Conservation (phyloP, 2,329 filamentous ascomycete genomes). For the Cercospora sp. region DNA sequence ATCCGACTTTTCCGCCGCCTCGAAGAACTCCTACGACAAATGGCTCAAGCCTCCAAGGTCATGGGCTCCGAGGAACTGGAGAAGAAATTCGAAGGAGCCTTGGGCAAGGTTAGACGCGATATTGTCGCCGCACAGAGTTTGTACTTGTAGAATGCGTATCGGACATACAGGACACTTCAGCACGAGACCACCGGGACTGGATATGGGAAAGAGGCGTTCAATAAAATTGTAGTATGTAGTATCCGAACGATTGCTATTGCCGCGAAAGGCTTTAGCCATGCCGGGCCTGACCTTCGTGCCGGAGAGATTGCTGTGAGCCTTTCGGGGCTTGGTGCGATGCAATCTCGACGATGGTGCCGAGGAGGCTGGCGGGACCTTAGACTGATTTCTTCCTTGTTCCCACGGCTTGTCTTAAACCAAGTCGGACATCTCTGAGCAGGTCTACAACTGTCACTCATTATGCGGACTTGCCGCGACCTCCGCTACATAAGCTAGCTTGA, state of each 20-base stretch:
- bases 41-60: slow-evolving; percentile 92
- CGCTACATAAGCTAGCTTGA: too few species aligned
- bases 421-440: too few species aligned
- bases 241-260: slow-evolving; percentile 11
- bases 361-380: slow-evolving; percentile 13
- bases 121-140: slow-evolving; percentile 93
- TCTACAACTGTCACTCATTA: too few species aligned
- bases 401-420: too few species aligned
- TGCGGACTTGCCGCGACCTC: too few species aligned
- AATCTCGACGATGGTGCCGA: slow-evolving; percentile 14
- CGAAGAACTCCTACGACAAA: slow-evolving; percentile 90
- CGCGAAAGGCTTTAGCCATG: slow-evolving; percentile 14
- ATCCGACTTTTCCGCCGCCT: slow-evolving; percentile 94
- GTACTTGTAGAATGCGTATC: slow-evolving; percentile 63
- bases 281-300: slow-evolving; percentile 13
- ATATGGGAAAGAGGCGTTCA: not conserved
- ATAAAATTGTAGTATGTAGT: slow-evolving; percentile 4
- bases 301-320: slow-evolving; percentile 14
- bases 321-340: slow-evolving; percentile 13
- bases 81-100: slow-evolving; percentile 83
- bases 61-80: slow-evolving; percentile 97
- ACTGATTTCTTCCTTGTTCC: not conserved
- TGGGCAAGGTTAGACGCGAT: slow-evolving; percentile 84
- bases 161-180: not conserved
- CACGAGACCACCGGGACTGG: not conserved